Percentiles rank a stretch among this genome's conserved stretches.
Conservation (phyloP, 805 yeast genomes). For the Starmerella geochares region DNA sequence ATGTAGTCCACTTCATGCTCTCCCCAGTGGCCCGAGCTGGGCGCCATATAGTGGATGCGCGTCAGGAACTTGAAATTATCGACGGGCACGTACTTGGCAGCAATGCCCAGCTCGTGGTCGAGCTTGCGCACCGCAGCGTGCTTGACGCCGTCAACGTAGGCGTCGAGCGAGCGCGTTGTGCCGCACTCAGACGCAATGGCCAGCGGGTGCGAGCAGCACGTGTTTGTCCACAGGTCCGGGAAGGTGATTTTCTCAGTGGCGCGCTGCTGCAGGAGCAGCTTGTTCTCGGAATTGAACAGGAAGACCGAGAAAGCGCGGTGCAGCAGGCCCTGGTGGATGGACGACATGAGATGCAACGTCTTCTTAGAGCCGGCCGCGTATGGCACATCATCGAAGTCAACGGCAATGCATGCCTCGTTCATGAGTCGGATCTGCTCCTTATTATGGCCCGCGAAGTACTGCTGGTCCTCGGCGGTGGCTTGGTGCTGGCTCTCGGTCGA, state of each 20-base stretch:
- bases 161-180: slow-evolving; percentile 35
- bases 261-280: slow-evolving; percentile 82
- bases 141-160: slow-evolving; percentile 67
- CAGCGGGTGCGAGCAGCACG: slow-evolving; percentile 97
- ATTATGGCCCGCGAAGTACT: slow-evolving; percentile 74
- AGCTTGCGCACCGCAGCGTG: slow-evolving; percentile 86
- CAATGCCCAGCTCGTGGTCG: slow-evolving; percentile 86
- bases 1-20: slow-evolving; percentile 97
- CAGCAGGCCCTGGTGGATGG: slow-evolving; percentile 73
- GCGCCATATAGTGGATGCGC: slow-evolving; percentile 88
- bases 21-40: slow-evolving; percentile 76
- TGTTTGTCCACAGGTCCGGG: slow-evolving; percentile 96
- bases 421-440: slow-evolving; percentile 86
- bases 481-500: slow-evolving; percentile 17
- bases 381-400: slow-evolving; percentile 78
- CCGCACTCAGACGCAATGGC: slow-evolving; percentile 79
- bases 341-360: slow-evolving; percentile 68
- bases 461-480: slow-evolving; percentile 25
- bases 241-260: slow-evolving; percentile 95
- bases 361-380: slow-evolving; percentile 92
- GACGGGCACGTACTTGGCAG: slow-evolving; percentile 45
- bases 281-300: slow-evolving; percentile 64
- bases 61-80: slow-evolving; percentile 73
- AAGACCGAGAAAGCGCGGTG: slow-evolving; percentile 98
- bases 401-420: slow-evolving; percentile 93